Base-by-base conservation (phyloP, 2,329 filamentous ascomycete genomes). In the Fonsecaea pedrosoi region DNA sequence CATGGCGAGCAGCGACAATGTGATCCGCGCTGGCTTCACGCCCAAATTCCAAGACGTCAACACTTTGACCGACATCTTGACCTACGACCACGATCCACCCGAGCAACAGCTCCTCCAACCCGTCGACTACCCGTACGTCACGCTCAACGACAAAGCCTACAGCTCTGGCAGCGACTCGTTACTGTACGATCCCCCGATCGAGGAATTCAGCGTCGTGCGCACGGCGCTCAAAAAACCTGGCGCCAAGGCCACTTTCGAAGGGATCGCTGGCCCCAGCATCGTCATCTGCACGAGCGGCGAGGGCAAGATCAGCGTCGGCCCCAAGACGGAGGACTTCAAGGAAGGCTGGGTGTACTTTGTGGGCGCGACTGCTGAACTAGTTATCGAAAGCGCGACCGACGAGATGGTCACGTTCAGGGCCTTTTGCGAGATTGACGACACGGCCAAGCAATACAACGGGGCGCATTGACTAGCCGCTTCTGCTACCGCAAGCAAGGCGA, bases 1-100 rank as follows among this genome's bases (percentile, higher is more conserved):
- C 83, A 99, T 99, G 95, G 95, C 95, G 0, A 90, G 92, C 8
- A 96, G 92, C n/a, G 95, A 99, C 85, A 99, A 99, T 72, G 95
- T 99, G 40, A 94, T 99, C 60, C 92, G 95, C 64, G 95, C 95
- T 0, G 95, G 95, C 53, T 95, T 99, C 80, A 99, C 95, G 0
- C 95, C 95, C 64, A 99, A 99, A 78, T 99, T 97, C 86, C 97
- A 98, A 82, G 95, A 99, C 73, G 92, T 98, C 25, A 82, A 89
- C 62, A 98, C 93, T 0, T 84, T 99, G 10, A 92, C 94, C 38
- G 85, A 88, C 69, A 96, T 97, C 89, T 82, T 99, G 72, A 99
- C 95, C 0, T 99, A 99, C 83, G 92, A 89, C 73, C 97, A 96
- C 75, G 94, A 95, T 0, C 94, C 95, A 2, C 97, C 97, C 71